Conservation (phyloP, 495 filamentous ascomycete species). For the Penicillium taxi region DNA sequence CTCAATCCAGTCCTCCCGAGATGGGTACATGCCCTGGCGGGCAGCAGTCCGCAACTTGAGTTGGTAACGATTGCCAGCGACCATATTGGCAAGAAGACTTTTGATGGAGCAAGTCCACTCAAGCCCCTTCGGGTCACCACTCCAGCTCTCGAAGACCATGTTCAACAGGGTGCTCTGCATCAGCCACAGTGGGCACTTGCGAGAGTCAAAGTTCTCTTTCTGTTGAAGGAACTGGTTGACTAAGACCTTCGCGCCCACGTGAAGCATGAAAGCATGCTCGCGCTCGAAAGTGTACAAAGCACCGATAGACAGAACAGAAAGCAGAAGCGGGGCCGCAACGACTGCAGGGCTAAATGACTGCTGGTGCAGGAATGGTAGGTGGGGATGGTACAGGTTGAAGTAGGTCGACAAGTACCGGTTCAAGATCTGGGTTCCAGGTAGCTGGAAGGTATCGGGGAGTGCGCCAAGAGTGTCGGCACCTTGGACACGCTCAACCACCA, state of each 20-base stretch:
- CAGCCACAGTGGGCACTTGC: conserved; percentile 94
- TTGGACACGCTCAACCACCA: conserved; percentile 79
- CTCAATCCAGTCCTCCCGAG: conserved; percentile 88
- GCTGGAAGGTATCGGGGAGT: conserved; percentile 82
- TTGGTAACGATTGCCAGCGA: conserved; percentile 94
- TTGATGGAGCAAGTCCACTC: conserved; percentile 99
- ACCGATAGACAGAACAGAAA: conserved; percentile 91
- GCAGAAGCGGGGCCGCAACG: conserved; percentile 69
- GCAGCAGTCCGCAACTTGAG: conserved; percentile 84
- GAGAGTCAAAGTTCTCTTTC: conserved; percentile 97
- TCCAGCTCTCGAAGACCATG: conserved; percentile 99
- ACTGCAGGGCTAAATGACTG: conserved; percentile 78
- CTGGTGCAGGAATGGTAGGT: conserved; percentile 92
- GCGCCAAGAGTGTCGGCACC: conserved; percentile 67
- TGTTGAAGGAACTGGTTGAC: conserved; percentile 96
- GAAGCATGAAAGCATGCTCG: conserved; percentile 91
- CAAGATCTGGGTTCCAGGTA: conserved; percentile 65
- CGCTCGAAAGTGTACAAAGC: conserved; percentile 95
- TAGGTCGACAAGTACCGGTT: conserved; percentile 92
- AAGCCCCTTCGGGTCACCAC: conserved; percentile 91
- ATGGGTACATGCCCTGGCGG: conserved; percentile 67
- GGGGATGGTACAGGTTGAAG: conserved; percentile 95
- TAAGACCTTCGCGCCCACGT: conserved; percentile 93
- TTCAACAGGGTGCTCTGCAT: conserved; percentile 95
- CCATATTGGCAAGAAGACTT: conserved; percentile 95